These are phyloP conservation scores for Neurospora sp. DNA, from an alignment of 495 filamentous ascomycete genomes.

Conservation along the genomic window DNA sequence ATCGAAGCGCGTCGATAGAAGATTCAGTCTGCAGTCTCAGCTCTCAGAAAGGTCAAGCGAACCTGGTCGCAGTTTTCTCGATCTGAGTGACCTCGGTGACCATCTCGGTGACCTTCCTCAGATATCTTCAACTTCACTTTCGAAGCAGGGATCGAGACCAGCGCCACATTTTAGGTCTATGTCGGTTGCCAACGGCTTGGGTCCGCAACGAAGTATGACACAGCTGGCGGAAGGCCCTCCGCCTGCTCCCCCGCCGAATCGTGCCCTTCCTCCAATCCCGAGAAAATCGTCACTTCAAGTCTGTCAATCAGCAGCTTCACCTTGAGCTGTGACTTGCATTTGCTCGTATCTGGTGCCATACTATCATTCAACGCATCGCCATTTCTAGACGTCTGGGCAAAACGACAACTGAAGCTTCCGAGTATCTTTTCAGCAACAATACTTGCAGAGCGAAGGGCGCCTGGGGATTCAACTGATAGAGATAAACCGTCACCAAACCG, in stretches of 20 bases:
- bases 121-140: conserved; percentile 15
- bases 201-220: conserved; percentile 47
- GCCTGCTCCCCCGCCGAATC: conserved; percentile 51
- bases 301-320: background rate
- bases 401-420: background rate
- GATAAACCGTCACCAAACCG: background rate
- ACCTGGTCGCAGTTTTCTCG: background rate
- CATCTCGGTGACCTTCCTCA: conserved; percentile 3
- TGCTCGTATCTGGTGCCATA: background rate
- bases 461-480: background rate
- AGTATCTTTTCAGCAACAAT: background rate
- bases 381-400: background rate
- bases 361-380: background rate
- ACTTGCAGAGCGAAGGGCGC: background rate
- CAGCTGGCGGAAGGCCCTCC: conserved; percentile 50
- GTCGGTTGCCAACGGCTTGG: conserved; percentile 18
- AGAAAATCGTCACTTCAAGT: conserved; percentile 1
- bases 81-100: conserved; percentile 1
- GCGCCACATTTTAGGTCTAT: conserved; percentile 22
- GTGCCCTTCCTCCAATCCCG: conserved; percentile 54
- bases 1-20: background rate
- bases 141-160: conserved; percentile 17
- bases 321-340: background rate
- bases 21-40: conserved; percentile 16
- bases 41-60: conserved; percentile 4